Base-by-base conservation (phyloP, 2,329 filamentous ascomycete species). In the Rhynchosporium agropyri region DNA sequence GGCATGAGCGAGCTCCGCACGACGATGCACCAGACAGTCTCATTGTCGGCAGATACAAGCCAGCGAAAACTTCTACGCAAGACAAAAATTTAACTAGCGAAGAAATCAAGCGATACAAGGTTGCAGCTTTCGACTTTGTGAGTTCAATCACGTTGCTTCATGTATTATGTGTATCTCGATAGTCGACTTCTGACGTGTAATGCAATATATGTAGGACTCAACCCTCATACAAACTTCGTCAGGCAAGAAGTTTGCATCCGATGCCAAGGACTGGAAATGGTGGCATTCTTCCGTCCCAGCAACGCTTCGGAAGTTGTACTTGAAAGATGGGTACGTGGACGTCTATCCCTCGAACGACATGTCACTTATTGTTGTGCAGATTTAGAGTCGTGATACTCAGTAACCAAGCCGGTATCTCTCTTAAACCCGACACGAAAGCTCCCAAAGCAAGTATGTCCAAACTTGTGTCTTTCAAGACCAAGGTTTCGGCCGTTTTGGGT, bases 241-340 rank as follows among this genome's bases (percentile, higher is more conserved):
- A 0, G 92, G 92, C 7, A 95, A 91, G 76, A 89, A 84, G 57
- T 94, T 94, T 72, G 83, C 86, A 2, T 83, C 83, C 58, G 84
- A 87, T 67, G 84, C 87, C 0, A 79, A 81, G 3, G 94, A 98
- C 74, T 99, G 95, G 95, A 92, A 91, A 75, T 99, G 95, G 95
- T 98, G 92, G 92, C 80, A 96, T 74, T 70, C 77, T 13, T 81
- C 78, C 20, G 90, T 98, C 0, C 91, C 92, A 0, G 77, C 76
- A 0, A 84, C 79, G 58, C 75, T 99, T 20, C 84, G 83, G 67
- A 79, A 87, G 63, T 79, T 98, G 1, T 84, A 91, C 71, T 67
- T 77, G 6, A 79, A 85, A 10, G 84, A 95, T 68, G 91, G 87
- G 83, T 90, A 77, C 51, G 77, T 66, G 42, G 31, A 29, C 3